These are phyloP conservation scores for Rosa multiflora DNA, from an alignment of 306 rosid species.

Conservation along the genomic window DNA sequence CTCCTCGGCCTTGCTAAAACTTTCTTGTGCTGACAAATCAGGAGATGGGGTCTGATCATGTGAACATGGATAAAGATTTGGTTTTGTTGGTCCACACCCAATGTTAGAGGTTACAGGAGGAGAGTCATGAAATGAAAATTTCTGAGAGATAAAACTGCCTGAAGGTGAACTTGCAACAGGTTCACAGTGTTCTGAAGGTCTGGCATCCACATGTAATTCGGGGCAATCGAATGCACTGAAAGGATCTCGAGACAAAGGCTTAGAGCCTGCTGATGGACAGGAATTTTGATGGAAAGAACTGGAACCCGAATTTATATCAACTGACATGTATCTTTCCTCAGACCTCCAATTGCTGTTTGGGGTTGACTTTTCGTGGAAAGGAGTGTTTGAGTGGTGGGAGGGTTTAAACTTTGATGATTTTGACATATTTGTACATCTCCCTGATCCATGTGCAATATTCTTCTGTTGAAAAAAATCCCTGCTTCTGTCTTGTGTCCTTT, in stretches of 20 bases:
- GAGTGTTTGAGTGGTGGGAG: slow-evolving; percentile 39
- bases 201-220: slow-evolving; percentile 32
- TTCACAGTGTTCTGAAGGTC: slow-evolving; percentile 38
- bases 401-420: slow-evolving; percentile 43
- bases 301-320: slow-evolving; percentile 37
- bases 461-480: slow-evolving; percentile 10
- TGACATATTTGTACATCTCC: slow-evolving; percentile 29
- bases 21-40: slow-evolving; percentile 50
- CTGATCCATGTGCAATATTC: slow-evolving; percentile 21
- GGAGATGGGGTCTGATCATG: slow-evolving; percentile 45
- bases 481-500: slow-evolving; percentile 12
- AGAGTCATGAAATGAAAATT: slow-evolving; percentile 38
- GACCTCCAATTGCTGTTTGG: slow-evolving; percentile 41
- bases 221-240: slow-evolving; percentile 33
- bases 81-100: slow-evolving; percentile 31
- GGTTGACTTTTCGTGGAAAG: slow-evolving; percentile 43
- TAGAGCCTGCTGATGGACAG: slow-evolving; percentile 38
- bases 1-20: slow-evolving; percentile 49
- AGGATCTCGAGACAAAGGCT: slow-evolving; percentile 47
- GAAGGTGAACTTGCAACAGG: slow-evolving; percentile 42
- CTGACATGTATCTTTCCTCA: slow-evolving; percentile 47
- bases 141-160: slow-evolving; percentile 42
- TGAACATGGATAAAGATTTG: slow-evolving; percentile 39
- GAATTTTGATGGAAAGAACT: slow-evolving; percentile 35
- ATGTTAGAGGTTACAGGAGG: slow-evolving; percentile 30